These are phyloP conservation scores for Pouteria campechiana DNA, from an alignment of 179 eudicot genomes.

Conservation along the genomic window DNA sequence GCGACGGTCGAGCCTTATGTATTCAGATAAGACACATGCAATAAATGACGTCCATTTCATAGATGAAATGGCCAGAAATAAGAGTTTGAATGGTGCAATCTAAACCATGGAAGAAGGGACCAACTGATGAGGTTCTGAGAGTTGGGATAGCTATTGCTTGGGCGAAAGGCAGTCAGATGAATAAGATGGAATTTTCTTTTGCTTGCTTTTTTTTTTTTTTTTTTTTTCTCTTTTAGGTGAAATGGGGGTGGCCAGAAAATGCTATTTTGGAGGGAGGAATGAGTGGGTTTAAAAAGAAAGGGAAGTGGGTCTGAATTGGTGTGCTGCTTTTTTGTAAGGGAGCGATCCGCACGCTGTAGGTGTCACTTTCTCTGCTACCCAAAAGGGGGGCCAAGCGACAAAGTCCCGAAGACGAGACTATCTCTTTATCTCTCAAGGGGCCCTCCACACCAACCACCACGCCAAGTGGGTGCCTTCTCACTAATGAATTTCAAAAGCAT, in stretches of 20 bases:
- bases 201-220: not conserved
- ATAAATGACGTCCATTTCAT: too few species aligned
- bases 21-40: too few species aligned
- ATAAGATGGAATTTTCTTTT: not conserved
- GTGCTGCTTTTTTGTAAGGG: not conserved
- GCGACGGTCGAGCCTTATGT: too few species aligned
- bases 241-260: not conserved
- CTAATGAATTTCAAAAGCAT: too few species aligned
- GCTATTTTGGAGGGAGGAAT: not conserved
- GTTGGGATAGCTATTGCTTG: not conserved
- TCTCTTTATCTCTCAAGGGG: not conserved
- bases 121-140: not conserved
- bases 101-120: too few species aligned
- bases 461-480: too few species aligned
- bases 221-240: not conserved
- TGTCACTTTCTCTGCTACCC: constrained; percentile 8
- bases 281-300: not conserved
- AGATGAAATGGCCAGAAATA: too few species aligned
- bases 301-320: constrained; percentile 3
- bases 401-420: constrained; percentile 8
- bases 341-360: constrained; percentile 7
- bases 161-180: not conserved
- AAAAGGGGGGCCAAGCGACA: constrained; percentile 15
- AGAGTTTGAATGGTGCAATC: too few species aligned
- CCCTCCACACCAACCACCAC: not conserved